Evolutionary conservation across 805 yeast genomes (phyloP).

Genomic region (Candida sphagnicola): DNA sequence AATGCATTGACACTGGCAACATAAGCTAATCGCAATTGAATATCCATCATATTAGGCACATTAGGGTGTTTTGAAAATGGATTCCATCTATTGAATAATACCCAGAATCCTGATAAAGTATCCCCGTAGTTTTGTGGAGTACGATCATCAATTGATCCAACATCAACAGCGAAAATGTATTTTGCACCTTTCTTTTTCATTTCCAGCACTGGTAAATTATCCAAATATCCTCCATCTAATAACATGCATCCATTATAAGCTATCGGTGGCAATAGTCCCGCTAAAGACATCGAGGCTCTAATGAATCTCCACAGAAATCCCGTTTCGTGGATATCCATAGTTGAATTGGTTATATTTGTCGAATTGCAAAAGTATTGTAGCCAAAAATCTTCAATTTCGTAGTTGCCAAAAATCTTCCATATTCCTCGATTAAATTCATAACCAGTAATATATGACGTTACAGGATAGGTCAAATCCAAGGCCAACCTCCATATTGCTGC

Average conservation of each 20-base stretch:
- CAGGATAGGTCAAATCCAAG: constrained; percentile 86
- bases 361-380: constrained; percentile 83
- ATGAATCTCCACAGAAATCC: constrained; percentile 96
- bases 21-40: constrained; percentile 87
- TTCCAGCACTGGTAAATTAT: constrained; percentile 86
- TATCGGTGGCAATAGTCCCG: constrained; percentile 87
- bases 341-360: constrained; percentile 89
- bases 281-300: constrained; percentile 94
- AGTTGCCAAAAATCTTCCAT: constrained; percentile 94
- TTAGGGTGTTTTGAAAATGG: constrained; percentile 85
- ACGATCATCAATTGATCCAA: constrained; percentile 90
- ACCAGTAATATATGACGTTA: constrained; percentile 93
- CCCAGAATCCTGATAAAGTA: constrained; percentile 91
- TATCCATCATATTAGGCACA: constrained; percentile 92
- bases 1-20: constrained; percentile 93
- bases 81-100: constrained; percentile 77
- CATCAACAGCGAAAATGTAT: constrained; percentile 88
- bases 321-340: constrained; percentile 88
- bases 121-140: constrained; percentile 91
- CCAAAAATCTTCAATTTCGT: constrained; percentile 96
- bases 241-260: constrained; percentile 90
- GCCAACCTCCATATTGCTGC: constrained; percentile 83
- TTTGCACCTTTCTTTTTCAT: constrained; percentile 89
- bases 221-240: constrained; percentile 94
- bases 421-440: constrained; percentile 95